Conservation (phyloP, 2,329 filamentous ascomycete genomes). For the Penicillium oxalicum region DNA sequence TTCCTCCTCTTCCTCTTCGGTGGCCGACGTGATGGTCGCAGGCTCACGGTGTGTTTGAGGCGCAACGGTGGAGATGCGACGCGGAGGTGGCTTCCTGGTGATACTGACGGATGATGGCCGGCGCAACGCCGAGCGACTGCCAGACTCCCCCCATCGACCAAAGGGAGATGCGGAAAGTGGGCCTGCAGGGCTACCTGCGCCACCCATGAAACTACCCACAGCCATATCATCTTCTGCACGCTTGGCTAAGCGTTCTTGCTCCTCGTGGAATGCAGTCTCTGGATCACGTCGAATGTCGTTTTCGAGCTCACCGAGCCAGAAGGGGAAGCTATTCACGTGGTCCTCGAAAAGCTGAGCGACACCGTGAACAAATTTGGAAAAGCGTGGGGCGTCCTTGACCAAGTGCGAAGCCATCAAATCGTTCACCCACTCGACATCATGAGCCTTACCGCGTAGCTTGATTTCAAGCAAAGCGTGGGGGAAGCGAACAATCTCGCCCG, state of each 20-base stretch:
- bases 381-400: conserved; percentile 79
- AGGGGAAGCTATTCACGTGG: conserved; percentile 90
- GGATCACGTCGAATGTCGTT: conserved; percentile 92
- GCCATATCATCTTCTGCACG: conserved; percentile 80
- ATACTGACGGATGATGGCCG: conserved; percentile 24
- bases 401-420: conserved; percentile 91
- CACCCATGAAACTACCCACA: conserved; percentile 79
- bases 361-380: conserved; percentile 96
- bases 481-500: conserved; percentile 85
- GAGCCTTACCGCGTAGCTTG: conserved; percentile 61
- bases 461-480: conserved; percentile 89
- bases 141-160: conserved; percentile 21
- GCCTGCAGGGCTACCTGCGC: conserved; percentile 28
- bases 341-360: conserved; percentile 90
- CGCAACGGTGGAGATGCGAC: conserved; percentile 38
- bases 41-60: conserved; percentile 28
- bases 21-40: conserved; percentile 19
- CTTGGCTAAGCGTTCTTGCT: conserved; percentile 76
- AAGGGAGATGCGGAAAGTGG: conserved; percentile 33
- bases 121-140: conserved; percentile 18
- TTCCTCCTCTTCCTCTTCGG: conserved; percentile 27
- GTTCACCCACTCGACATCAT: conserved; percentile 76
- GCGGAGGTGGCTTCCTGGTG: conserved; percentile 9
- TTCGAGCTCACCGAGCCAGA: conserved; percentile 90
- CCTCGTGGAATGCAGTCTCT: conserved; percentile 80